A percentile compares a stretch with the other conserved stretches of the same genome.
phyloP scores from a whole-genome alignment of 129 eudicot genomes.

The Pittosporum tobira region DNA sequence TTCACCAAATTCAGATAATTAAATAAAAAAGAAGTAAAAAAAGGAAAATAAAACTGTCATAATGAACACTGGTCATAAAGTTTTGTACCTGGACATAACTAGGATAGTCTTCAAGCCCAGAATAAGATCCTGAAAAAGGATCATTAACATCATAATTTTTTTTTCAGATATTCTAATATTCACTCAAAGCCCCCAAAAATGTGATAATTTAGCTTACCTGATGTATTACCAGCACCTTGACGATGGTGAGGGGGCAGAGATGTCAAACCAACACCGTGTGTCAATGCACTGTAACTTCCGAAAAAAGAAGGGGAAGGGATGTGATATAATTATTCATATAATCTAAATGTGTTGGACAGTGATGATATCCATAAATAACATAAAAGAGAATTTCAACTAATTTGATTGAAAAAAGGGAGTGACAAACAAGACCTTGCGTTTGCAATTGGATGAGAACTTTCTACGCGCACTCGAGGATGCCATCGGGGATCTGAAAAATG shows the following conservation, averaged over 20 bases:
- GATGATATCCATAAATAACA: slow-evolving; percentile 4
- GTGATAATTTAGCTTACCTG: slow-evolving; percentile 26
- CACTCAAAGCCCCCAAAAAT: background rate
- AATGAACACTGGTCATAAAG: background rate
- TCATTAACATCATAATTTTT: slow-evolving; percentile 1
- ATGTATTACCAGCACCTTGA: slow-evolving; percentile 15
- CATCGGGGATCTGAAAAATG: slow-evolving; percentile 28
- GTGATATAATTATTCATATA: background rate
- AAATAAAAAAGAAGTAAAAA: background rate
- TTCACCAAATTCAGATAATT: background rate
- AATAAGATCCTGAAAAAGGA: slow-evolving; percentile 29
- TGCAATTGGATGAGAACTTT: slow-evolving; percentile 24
- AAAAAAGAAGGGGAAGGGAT: background rate
- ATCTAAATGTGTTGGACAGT: background rate
- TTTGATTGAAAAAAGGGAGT: background rate
- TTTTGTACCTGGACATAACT: slow-evolving; percentile 34
- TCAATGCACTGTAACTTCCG: slow-evolving; percentile 20
- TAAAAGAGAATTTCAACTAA: background rate
- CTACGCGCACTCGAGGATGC: slow-evolving; percentile 29
- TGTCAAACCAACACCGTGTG: slow-evolving; percentile 13
- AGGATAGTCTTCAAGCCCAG: slow-evolving; percentile 27
- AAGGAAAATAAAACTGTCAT: slow-evolving; percentile 1
- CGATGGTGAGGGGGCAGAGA: slow-evolving; percentile 26
- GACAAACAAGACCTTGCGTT: slow-evolving; percentile 29
- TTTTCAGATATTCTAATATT: no score